Percentiles rank a stretch among this genome's conserved stretches.
Evolutionary conservation across 129 eudicot species (phyloP).

Genomic region (Logfia minima): DNA sequence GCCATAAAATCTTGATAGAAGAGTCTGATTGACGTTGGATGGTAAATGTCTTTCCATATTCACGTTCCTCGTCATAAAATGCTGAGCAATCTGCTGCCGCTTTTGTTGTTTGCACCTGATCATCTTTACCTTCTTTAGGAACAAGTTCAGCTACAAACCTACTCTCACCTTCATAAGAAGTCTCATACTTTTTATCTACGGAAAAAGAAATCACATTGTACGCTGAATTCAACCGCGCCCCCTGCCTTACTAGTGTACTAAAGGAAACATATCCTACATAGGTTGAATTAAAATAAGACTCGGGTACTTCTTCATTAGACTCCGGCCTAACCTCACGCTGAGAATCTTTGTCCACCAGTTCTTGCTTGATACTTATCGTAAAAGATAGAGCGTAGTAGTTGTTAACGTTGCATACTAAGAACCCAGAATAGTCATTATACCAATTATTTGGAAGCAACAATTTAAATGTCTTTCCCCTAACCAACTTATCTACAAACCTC

Average conservation of each 20-base stretch:
- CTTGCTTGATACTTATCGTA: not conserved
- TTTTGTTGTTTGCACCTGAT: conserved; percentile 8
- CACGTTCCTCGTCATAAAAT: not conserved
- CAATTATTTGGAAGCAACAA: conserved; percentile 5
- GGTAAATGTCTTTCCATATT: conserved; percentile 1
- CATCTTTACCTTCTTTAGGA: conserved; percentile 10
- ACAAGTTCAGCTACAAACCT: conserved; percentile 12
- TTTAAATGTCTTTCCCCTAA: not conserved
- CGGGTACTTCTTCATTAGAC: not conserved
- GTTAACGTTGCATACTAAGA: conserved; percentile 4
- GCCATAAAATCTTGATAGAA: conserved; percentile 15
- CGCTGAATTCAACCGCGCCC: not conserved
- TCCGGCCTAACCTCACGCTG: not conserved
- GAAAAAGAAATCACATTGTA: conserved; percentile 14
- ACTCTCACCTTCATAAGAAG: conserved; percentile 8
- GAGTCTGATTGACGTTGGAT: conserved; percentile 13
- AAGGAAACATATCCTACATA: conserved; percentile 23
- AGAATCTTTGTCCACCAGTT: not conserved
- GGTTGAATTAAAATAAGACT: not conserved
- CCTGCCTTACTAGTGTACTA: not conserved
- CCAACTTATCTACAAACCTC: not conserved
- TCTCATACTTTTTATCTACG: not conserved
- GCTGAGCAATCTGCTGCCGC: conserved; percentile 4
- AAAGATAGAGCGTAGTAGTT: not conserved
- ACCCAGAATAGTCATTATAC: conserved; percentile 12